Percentiles rank a stretch among this genome's conserved stretches.
Evolutionary conservation across 495 filamentous ascomycete genomes (phyloP).

Genomic region (Podospora anserina): DNA sequence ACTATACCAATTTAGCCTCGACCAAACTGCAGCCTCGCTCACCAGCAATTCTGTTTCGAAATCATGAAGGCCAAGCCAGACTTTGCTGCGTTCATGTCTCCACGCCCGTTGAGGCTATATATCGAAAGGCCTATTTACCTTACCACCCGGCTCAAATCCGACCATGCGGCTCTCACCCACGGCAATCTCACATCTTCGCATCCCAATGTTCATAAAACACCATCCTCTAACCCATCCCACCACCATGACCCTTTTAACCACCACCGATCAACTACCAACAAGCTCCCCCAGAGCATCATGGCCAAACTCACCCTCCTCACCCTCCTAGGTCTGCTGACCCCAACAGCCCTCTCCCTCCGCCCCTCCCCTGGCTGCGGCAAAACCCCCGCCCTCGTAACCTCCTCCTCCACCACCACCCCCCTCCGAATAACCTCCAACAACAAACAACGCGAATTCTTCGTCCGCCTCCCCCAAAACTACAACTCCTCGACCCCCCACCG

Average conservation of each 20-base stretch:
- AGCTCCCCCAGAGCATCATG: not conserved
- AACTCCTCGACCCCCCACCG: constrained; percentile 2
- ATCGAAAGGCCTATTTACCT: not conserved
- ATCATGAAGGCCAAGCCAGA: not conserved
- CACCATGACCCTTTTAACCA: not conserved
- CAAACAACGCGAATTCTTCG: constrained; percentile 9
- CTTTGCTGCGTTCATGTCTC: not conserved
- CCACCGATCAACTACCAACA: not conserved
- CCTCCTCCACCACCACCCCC: constrained; percentile 1
- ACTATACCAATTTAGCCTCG: not conserved
- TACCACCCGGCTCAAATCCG: not conserved
- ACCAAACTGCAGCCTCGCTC: not conserved
- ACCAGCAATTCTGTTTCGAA: not conserved
- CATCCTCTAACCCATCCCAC: not conserved
- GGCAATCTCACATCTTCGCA: not conserved
- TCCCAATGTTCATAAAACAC: not conserved
- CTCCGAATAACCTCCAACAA: constrained; percentile 3
- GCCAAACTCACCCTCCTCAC: not conserved
- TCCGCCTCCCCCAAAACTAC: constrained; percentile 8
- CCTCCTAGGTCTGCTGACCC: not conserved
- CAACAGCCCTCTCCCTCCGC: not conserved
- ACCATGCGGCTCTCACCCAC: not conserved
- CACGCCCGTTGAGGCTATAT: not conserved
- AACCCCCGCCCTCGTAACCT: not conserved
- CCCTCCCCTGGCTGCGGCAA: constrained; percentile 5